phyloP scores from a whole-genome alignment of 306 rosid genomes.

The Purshia tridentata region DNA sequence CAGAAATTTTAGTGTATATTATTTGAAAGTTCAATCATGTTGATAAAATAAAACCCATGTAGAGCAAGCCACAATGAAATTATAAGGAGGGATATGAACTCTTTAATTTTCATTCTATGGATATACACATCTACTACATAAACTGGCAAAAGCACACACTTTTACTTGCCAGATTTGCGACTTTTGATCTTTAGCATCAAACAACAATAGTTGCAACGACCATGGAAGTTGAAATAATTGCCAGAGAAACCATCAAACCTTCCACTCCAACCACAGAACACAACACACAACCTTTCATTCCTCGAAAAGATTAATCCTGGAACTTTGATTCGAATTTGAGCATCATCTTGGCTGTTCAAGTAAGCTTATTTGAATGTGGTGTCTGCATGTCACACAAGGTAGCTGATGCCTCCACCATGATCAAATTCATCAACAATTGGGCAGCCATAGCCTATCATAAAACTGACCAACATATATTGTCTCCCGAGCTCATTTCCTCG shows the following conservation, averaged over 20 bases:
- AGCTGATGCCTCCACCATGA: slow-evolving; percentile 37
- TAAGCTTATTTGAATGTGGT: slow-evolving; percentile 40
- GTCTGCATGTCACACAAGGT: slow-evolving; percentile 50
- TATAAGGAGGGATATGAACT: too few species aligned
- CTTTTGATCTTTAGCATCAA: neutral
- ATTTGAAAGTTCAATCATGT: too few species aligned
- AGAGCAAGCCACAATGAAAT: too few species aligned
- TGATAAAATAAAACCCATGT: too few species aligned
- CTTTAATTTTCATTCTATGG: too few species aligned
- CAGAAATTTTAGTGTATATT: neutral
- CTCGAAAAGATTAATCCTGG: slow-evolving; percentile 37
- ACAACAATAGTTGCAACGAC: neutral
- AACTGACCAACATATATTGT: neutral
- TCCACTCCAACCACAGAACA: slow-evolving; percentile 39
- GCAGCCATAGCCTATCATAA: slow-evolving; percentile 22
- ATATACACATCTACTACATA: too few species aligned
- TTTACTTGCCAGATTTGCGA: neutral
- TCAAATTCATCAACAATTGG: slow-evolving; percentile 50
- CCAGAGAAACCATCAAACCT: slow-evolving; percentile 57
- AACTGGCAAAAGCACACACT: too few species aligned
- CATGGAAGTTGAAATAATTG: slow-evolving; percentile 26
- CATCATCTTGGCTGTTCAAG: slow-evolving; percentile 36
- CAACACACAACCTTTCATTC: slow-evolving; percentile 31
- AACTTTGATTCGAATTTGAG: neutral
- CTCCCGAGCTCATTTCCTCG: slow-evolving; percentile 15